Conservation (phyloP, 2,329 filamentous ascomycete genomes). For the Alternaria alternata region DNA sequence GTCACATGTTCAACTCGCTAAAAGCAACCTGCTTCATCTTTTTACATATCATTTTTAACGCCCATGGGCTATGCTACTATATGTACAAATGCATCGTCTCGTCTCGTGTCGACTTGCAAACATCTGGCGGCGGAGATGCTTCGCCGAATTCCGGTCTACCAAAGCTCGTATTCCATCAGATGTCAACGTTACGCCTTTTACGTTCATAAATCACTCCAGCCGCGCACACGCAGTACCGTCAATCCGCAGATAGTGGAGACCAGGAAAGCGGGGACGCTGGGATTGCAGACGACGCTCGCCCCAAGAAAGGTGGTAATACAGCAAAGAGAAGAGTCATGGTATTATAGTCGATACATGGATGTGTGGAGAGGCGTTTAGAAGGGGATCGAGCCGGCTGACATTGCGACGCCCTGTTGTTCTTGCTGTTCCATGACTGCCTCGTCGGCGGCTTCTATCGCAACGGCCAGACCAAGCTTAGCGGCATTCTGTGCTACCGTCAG, state of each 20-base stretch:
- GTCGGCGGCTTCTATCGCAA: conserved; percentile 66
- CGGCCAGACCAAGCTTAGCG: conserved; percentile 92
- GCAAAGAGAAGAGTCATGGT: conserved; percentile 49
- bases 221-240: conserved; percentile 30
- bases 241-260: conserved; percentile 36
- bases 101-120: conserved; percentile 16
- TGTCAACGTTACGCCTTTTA: conserved; percentile 36
- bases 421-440: conserved; percentile 54
- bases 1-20: conserved; percentile 13
- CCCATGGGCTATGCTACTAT: conserved; percentile 42
- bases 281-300: conserved; percentile 34
- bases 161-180: conserved; percentile 30
- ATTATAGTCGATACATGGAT: conserved; percentile 45
- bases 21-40: background rate
- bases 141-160: conserved; percentile 25
- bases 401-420: conserved; percentile 40
- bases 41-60: conserved; percentile 22
- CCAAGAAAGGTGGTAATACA: conserved; percentile 52
- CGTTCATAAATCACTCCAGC: conserved; percentile 23
- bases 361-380: conserved; percentile 44
- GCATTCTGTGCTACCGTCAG: conserved; percentile 71
- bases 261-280: conserved; percentile 30
- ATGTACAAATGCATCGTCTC: conserved; percentile 40
- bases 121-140: conserved; percentile 22
- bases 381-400: conserved; percentile 47